Percentiles rank a stretch among this genome's conserved stretches.
phyloP scores from a whole-genome alignment of 1,139 yeast genomes.

The Magnusiomyces suaveolens region DNA sequence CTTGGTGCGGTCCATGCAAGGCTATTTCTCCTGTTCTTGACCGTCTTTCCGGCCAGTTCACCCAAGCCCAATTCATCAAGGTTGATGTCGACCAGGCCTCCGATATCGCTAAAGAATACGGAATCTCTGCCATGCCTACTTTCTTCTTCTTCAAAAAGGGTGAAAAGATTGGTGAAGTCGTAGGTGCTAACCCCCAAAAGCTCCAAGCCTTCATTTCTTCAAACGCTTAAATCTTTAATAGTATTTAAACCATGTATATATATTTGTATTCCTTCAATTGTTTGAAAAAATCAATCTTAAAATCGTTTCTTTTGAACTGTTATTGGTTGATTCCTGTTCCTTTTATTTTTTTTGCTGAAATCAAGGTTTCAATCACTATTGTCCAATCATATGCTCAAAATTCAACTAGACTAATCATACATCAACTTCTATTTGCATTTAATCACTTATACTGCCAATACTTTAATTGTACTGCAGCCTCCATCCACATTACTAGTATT shows the following conservation, averaged over 20 bases:
- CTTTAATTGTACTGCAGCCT: not conserved
- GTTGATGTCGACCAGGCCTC: constrained; percentile 68
- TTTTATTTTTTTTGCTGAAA: too few species aligned
- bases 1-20: constrained; percentile 94
- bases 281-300: too few species aligned
- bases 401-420: too few species aligned
- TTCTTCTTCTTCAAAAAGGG: constrained; percentile 66
- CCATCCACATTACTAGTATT: not conserved
- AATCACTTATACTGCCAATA: not conserved
- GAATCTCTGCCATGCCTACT: constrained; percentile 81
- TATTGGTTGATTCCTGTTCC: too few species aligned
- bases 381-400: too few species aligned
- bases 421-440: too few species aligned
- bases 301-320: too few species aligned
- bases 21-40: constrained; percentile 73
- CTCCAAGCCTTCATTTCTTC: constrained; percentile 23
- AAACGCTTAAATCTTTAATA: constrained; percentile 27
- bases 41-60: constrained; percentile 43
- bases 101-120: constrained; percentile 60
- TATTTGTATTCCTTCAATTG: too few species aligned
- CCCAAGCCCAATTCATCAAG: constrained; percentile 53
- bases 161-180: constrained; percentile 48
- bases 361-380: too few species aligned
- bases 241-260: not conserved
- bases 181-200: constrained; percentile 54